Percentiles rank a stretch among this genome's conserved stretches.
phyloP scores from a whole-genome alignment of 2,329 filamentous ascomycete species.

The Aulographum hederae region DNA sequence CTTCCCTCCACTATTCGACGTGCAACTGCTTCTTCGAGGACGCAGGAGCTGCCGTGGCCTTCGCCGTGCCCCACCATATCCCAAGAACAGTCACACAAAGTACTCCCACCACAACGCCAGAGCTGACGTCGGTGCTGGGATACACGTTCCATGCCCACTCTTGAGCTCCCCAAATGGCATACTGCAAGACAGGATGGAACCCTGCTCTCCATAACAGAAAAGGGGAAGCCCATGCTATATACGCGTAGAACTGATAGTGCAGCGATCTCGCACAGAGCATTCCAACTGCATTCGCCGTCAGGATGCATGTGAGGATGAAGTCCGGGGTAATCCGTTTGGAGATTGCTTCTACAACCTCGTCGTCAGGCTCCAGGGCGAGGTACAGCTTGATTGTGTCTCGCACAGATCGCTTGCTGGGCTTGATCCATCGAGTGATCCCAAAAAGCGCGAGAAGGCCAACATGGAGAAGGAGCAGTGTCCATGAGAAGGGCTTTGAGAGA shows the following conservation, averaged over 20 bases:
- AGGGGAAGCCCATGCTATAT: constrained; percentile 76
- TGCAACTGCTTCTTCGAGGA: neutral
- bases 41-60: constrained; percentile 6
- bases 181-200: constrained; percentile 47
- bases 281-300: constrained; percentile 61
- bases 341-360: constrained; percentile 34
- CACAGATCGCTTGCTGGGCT: constrained; percentile 42
- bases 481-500: constrained; percentile 50
- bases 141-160: constrained; percentile 93
- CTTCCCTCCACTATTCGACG: neutral
- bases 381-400: constrained; percentile 33
- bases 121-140: constrained; percentile 55
- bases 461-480: constrained; percentile 48
- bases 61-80: constrained; percentile 37
- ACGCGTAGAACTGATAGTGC: constrained; percentile 92
- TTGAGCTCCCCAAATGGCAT: constrained; percentile 55
- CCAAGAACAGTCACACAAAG: constrained; percentile 48
- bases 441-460: constrained; percentile 48
- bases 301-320: constrained; percentile 59
- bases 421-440: constrained; percentile 50
- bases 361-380: constrained; percentile 18
- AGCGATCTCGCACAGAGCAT: constrained; percentile 73
- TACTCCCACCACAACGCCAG: constrained; percentile 48
- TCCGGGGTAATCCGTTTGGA: constrained; percentile 43
- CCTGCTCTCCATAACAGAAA: constrained; percentile 71